These are phyloP conservation scores for Solanum aculeatissimum DNA, from an alignment of 305 asterid species.

Conservation along the genomic window DNA sequence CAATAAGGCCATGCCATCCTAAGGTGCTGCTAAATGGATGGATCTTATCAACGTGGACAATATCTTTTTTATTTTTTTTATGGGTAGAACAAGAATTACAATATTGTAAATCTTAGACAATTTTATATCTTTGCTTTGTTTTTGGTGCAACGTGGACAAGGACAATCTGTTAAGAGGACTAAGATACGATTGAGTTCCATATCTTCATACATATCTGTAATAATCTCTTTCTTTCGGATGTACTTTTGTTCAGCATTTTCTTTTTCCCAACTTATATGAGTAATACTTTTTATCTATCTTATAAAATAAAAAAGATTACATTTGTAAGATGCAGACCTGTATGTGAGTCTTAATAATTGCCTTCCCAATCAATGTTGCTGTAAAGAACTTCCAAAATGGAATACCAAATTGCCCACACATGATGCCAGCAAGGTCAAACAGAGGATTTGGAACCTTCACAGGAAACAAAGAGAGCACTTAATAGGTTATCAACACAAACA, in stretches of 20 bases:
- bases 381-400: constrained; percentile 25
- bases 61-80: not conserved
- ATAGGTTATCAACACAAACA: not conserved
- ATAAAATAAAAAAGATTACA: not conserved
- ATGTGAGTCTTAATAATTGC: constrained; percentile 26
- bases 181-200: not conserved
- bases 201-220: not conserved
- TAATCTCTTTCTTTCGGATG: not conserved
- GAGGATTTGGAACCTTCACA: constrained; percentile 28
- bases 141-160: not conserved
- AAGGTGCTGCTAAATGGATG: too few species aligned
- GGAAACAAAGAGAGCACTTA: not conserved
- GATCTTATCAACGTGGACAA: too few species aligned
- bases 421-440: constrained; percentile 30
- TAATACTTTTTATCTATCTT: not conserved
- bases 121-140: not conserved
- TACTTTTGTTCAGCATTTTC: not conserved
- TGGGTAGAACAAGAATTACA: not conserved
- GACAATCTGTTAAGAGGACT: not conserved
- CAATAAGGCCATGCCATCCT: not conserved
- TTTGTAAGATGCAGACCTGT: constrained; percentile 10
- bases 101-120: not conserved
- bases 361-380: constrained; percentile 24
- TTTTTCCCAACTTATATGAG: not conserved
- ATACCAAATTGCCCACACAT: constrained; percentile 28